Evolutionary conservation across 2,329 filamentous ascomycete species (phyloP), one percentile per base, ranked within the genome.

Genomic region (Xylariaceae sp.): DNA sequence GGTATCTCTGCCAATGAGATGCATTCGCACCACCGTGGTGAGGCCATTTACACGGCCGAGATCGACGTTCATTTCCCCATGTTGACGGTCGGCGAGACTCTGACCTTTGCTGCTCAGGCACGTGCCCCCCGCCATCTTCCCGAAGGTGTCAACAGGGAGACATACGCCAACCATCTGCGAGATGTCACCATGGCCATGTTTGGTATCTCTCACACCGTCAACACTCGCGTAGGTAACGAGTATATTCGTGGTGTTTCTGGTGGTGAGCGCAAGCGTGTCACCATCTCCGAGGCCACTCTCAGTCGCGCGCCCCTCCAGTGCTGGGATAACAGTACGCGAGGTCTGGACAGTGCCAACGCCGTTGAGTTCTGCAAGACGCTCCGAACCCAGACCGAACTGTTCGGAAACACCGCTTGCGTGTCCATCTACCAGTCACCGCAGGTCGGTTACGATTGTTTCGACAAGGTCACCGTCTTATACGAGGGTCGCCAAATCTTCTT

Each of bases 41-140:
- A 95, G 74, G 89, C 89, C 62, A 92, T 94, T 72, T 94, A 94
- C 75, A 92, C 89, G 0, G 89, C 89, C 60, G 90, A 94, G 73
- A 87, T 90, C 42, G 91, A 95, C 71, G 87, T 89, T 3, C 89
- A 92, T 74, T 92, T 92, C 69, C 88, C 89, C 10, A 83, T 87
- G 75, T 75, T 94, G 67, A 86, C 83, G 1, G 89, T 93, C 49
- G 88, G 88, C 55, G 88, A 93, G 67, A 94, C 90, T 1, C 79
- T 93, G 51, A 87, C 84, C 57, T 93, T 93, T 63, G 89, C 89
- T 15, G 88, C 89, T 3, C 79, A 83, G 15, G 88, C 89, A 4
- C 81, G 88, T 58, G 82, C 87, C 53, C 87, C 88, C 2, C 81
- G 82, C 48, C 67, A 81, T 37, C 78, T 87, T 2, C 86, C 87